phyloP scores from a whole-genome alignment of 192 early-diverging fungal species.

The Coemansia sp. region DNA sequence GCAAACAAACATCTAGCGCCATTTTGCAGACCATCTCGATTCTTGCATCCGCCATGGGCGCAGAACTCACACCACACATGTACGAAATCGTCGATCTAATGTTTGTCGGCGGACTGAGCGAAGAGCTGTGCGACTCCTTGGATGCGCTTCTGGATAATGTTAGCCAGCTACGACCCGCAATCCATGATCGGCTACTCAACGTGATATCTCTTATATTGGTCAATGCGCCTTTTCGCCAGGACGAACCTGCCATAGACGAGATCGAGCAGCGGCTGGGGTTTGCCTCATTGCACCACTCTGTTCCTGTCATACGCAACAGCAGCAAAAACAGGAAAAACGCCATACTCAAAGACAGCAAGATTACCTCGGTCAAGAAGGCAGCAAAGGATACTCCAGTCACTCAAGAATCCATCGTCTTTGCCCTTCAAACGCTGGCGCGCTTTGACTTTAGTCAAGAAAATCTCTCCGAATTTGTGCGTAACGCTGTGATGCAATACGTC shows the following conservation, averaged over 20 bases:
- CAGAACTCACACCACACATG: slow-evolving; percentile 78
- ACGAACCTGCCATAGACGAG: slow-evolving; percentile 60
- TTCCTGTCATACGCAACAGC: slow-evolving; percentile 8
- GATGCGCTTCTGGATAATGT: slow-evolving; percentile 75
- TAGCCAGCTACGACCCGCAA: slow-evolving; percentile 70
- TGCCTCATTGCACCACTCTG: slow-evolving; percentile 26
- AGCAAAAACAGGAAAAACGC: slow-evolving; percentile 11
- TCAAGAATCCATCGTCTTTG: slow-evolving; percentile 74
- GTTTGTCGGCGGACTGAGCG: slow-evolving; percentile 85
- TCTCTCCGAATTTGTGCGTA: slow-evolving; percentile 87
- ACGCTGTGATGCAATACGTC: slow-evolving; percentile 79
- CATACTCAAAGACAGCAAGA: neutral
- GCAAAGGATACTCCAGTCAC: slow-evolving; percentile 23
- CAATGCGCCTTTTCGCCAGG: slow-evolving; percentile 75
- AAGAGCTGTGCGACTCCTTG: slow-evolving; percentile 75
- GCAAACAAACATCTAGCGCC: slow-evolving; percentile 59
- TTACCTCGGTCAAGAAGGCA: slow-evolving; percentile 10
- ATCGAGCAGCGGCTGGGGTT: slow-evolving; percentile 14
- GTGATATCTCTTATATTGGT: slow-evolving; percentile 84
- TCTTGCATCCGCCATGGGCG: slow-evolving; percentile 83
- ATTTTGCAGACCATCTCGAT: slow-evolving; percentile 84
- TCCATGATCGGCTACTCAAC: slow-evolving; percentile 88
- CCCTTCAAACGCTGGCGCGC: slow-evolving; percentile 75
- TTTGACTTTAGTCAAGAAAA: slow-evolving; percentile 87
- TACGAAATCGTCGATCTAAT: slow-evolving; percentile 87